Evolutionary conservation across 306 rosid species (phyloP).

Genomic region (Alnus rubra): DNA sequence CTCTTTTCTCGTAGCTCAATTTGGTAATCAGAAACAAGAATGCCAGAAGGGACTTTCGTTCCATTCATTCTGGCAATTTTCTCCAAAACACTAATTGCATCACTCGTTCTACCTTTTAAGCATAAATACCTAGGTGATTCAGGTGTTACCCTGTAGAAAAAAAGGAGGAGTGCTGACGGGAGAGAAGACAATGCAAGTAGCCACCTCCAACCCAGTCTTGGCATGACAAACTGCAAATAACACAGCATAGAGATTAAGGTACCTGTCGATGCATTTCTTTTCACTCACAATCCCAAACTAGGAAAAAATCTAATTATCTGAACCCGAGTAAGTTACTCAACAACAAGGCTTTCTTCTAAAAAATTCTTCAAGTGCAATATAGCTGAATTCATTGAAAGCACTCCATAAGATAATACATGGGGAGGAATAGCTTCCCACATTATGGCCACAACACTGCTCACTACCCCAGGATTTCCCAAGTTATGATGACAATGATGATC

Average conservation of each 20-base stretch:
- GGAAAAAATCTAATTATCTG: not conserved
- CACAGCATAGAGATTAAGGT: conserved; percentile 32
- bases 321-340: not conserved
- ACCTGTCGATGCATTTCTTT: conserved; percentile 16
- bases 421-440: not conserved
- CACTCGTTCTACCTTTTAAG: conserved; percentile 64
- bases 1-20: conserved; percentile 45
- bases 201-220: conserved; percentile 97
- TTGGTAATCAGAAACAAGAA: conserved; percentile 68
- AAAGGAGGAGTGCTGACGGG: conserved; percentile 80
- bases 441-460: not conserved
- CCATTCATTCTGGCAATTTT: conserved; percentile 80
- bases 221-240: conserved; percentile 82
- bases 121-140: conserved; percentile 94
- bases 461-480: not conserved
- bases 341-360: not conserved
- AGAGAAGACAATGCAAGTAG: conserved; percentile 81
- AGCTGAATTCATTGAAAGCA: not conserved
- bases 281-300: conserved; percentile 22
- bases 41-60: conserved; percentile 66
- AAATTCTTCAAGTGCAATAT: not conserved
- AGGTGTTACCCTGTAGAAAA: conserved; percentile 75
- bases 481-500: not conserved
- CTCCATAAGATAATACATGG: not conserved
- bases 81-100: conserved; percentile 78